These are phyloP conservation scores for Komagataella phaffii DNA, from an alignment of 805 yeast genomes.

Conservation along the genomic window DNA sequence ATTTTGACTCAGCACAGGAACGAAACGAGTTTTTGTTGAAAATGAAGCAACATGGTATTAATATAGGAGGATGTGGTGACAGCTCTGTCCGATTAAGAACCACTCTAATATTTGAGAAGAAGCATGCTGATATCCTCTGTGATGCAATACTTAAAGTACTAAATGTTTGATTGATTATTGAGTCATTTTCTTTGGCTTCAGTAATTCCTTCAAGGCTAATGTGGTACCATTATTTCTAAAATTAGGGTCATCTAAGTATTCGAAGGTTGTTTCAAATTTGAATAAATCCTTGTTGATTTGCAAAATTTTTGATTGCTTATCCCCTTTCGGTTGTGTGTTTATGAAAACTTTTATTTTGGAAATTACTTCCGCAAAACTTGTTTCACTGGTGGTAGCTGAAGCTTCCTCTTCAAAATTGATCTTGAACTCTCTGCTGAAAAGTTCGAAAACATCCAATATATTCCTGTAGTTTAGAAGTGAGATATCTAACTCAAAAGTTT, in stretches of 20 bases:
- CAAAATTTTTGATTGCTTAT: not conserved
- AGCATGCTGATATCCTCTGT: constrained; percentile 62
- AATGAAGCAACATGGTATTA: constrained; percentile 54
- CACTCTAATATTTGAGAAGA: constrained; percentile 61
- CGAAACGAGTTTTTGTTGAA: constrained; percentile 51
- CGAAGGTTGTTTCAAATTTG: not conserved
- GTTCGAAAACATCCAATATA: not conserved
- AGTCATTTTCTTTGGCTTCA: not conserved
- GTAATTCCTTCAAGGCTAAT: not conserved
- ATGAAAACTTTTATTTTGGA: not conserved
- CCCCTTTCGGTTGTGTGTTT: not conserved
- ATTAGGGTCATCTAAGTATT: not conserved
- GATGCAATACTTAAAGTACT: constrained; percentile 24
- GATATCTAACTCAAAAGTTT: not conserved
- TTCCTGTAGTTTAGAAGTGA: not conserved
- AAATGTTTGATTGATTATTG: constrained; percentile 8
- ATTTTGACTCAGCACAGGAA: constrained; percentile 33
- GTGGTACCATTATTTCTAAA: not conserved
- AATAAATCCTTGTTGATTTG: not conserved
- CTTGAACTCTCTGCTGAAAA: not conserved
- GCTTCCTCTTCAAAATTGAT: not conserved
- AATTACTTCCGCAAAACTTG: not conserved
- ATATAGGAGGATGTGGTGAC: constrained; percentile 79
- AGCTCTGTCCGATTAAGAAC: constrained; percentile 74
- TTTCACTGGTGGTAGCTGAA: not conserved